These are phyloP conservation scores for Aspergillus olivimuriae DNA, from an alignment of 495 filamentous ascomycete species.

Conservation along the genomic window DNA sequence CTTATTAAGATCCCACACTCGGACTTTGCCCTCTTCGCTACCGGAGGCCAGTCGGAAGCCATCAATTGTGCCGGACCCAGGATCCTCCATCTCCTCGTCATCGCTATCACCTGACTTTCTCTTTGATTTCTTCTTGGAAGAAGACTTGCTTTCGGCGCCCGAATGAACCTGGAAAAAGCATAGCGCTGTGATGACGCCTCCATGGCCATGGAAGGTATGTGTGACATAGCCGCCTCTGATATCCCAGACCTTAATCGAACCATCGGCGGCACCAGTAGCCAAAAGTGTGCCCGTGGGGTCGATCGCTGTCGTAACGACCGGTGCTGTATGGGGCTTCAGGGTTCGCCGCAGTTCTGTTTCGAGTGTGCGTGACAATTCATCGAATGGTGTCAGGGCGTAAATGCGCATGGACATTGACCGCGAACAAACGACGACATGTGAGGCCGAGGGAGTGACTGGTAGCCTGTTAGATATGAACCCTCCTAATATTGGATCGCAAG, in stretches of 20 bases:
- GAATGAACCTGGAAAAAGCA: slow-evolving; percentile 74
- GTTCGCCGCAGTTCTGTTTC: slow-evolving; percentile 66
- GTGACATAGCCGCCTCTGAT: slow-evolving; percentile 85
- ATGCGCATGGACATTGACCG: slow-evolving; percentile 91
- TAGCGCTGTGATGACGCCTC: slow-evolving; percentile 82
- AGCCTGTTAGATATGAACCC: slow-evolving; percentile 16
- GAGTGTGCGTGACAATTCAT: slow-evolving; percentile 45
- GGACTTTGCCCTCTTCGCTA: slow-evolving; percentile 83
- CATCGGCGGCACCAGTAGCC: slow-evolving; percentile 88
- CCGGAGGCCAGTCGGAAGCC: slow-evolving; percentile 83
- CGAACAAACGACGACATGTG: slow-evolving; percentile 84
- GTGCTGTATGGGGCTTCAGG: slow-evolving; percentile 83
- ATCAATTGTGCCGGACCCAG: slow-evolving; percentile 30
- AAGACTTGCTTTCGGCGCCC: slow-evolving; percentile 26
- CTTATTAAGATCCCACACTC: slow-evolving; percentile 87
- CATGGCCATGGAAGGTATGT: slow-evolving; percentile 89
- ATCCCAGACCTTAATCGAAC: slow-evolving; percentile 94
- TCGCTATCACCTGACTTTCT: slow-evolving; percentile 36
- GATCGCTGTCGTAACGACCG: slow-evolving; percentile 74
- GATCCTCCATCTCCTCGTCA: slow-evolving; percentile 38
- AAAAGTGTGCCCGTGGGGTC: slow-evolving; percentile 84
- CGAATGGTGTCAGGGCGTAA: slow-evolving; percentile 61
- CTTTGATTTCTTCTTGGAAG: slow-evolving; percentile 35
- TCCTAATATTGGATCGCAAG: background rate
- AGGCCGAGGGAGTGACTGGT: slow-evolving; percentile 77